Conservation (phyloP, 192 early-diverging fungal species). For the Chytriomyces sp. region DNA sequence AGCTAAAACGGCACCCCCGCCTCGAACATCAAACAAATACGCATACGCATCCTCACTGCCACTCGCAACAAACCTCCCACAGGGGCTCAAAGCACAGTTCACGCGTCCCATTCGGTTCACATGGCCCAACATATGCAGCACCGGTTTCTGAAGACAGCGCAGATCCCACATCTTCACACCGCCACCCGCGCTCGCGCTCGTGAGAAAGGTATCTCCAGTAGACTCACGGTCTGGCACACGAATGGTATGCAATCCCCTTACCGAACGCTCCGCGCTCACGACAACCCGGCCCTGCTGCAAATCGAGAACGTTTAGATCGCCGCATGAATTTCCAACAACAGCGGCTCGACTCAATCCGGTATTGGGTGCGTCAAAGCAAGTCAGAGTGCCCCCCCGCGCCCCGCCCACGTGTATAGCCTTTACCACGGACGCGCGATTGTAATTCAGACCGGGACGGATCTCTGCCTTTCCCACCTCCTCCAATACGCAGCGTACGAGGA, state of each 20-base stretch:
- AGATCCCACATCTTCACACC: conserved; percentile 44
- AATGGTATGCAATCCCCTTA: conserved; percentile 7
- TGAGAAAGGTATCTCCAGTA: conserved; percentile 7
- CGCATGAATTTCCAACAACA: background rate
- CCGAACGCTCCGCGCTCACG: conserved; percentile 13
- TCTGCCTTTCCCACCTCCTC: background rate
- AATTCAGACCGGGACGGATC: conserved; percentile 17
- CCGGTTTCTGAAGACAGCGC: conserved; percentile 11
- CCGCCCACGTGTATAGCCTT: background rate
- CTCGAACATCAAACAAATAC: conserved; percentile 42
- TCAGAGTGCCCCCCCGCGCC: background rate
- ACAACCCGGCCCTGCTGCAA: conserved; percentile 9
- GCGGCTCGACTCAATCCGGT: background rate
- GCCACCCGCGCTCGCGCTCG: conserved; percentile 22
- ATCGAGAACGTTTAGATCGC: background rate
- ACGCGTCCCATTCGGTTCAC: conserved; percentile 36
- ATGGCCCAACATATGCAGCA: conserved; percentile 42
- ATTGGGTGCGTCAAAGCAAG: conserved; percentile 16
- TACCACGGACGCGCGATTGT: background rate
- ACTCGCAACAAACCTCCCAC: conserved; percentile 38
- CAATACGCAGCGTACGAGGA: background rate
- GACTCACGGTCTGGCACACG: background rate
- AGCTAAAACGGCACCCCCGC: conserved; percentile 19
- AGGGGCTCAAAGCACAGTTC: conserved; percentile 34
- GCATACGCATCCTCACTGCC: conserved; percentile 50